Base-by-base conservation (phyloP, 257 asterid species). In the Asclepias syriaca region DNA sequence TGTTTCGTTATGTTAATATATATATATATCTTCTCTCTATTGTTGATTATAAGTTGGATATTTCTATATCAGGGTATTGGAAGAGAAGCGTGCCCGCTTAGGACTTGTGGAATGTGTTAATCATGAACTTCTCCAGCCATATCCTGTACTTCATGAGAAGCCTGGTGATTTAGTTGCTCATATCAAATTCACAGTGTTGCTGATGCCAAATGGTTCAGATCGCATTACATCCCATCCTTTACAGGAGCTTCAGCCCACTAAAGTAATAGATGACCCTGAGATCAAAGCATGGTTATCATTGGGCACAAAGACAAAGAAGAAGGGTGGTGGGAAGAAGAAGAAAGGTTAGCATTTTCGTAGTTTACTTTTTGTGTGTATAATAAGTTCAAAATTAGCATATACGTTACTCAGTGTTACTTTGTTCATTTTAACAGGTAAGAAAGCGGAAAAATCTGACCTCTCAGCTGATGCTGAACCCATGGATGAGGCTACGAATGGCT, bases 291-390 rank as follows among this genome's bases (percentile, higher is more conserved):
- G 96, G 97, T 75, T 86, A 46, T 72, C 95, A 34, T 78, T 88
- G 76, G 86, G 85, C 68, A 79, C 83, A 2, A 91, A 87, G 89
- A 74, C 93, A 8, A 89, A 87, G 78, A 91, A 91, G 88, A 89
- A 89, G 53, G 96, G 97, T 29, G 96, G 97, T 63, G 96, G 96
- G 14, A 91, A 87, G 83, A 91, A 87, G 87, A 91, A 91, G 88
- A 91, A 89, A 87, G 95, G 97, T 91, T 48, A 70, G 8, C 49
- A 21, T 57, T 67, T 50, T 67, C 4, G 18, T 19, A 13, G 21
- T 39, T 32, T 27, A 11, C n/a, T 18, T 5, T 51, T 5, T 51
- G 21, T 32, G 45, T 61, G 39, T 56, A 14, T 13, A 61, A 24
- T 13, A 61, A 15, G 7, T 32, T 12, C 22, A 32, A 32, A 56